phyloP scores from a whole-genome alignment of 805 yeast genomes.

The Schwanniomyces sp. region DNA sequence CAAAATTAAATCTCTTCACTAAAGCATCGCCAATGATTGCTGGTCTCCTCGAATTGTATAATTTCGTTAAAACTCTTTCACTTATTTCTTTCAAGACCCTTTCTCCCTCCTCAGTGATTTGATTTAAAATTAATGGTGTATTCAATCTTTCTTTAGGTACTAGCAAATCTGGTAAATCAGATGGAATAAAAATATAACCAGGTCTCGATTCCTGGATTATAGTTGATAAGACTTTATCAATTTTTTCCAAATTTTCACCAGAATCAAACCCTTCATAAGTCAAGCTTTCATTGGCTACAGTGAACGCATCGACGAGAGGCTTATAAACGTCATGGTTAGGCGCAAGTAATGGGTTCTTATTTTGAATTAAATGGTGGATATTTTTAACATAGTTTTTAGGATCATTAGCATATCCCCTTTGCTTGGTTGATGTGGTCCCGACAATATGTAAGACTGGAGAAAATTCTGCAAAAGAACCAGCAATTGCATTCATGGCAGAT shows the following conservation, averaged over 20 bases:
- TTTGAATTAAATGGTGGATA: constrained; percentile 63
- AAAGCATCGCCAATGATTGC: constrained; percentile 71
- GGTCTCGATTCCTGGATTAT: constrained; percentile 67
- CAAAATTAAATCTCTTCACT: constrained; percentile 58
- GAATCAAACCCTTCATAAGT: constrained; percentile 17
- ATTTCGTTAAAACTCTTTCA: constrained; percentile 41
- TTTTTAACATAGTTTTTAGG: constrained; percentile 17
- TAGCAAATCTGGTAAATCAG: constrained; percentile 54
- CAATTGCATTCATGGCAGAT: constrained; percentile 77
- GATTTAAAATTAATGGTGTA: constrained; percentile 8
- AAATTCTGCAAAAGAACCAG: constrained; percentile 81
- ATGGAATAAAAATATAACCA: constrained; percentile 78
- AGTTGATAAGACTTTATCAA: constrained; percentile 63
- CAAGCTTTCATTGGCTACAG: constrained; percentile 49
- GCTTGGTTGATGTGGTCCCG: constrained; percentile 51
- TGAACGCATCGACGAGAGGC: constrained; percentile 56
- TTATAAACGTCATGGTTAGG: constrained; percentile 72
- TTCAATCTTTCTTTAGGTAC: constrained; percentile 22
- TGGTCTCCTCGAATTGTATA: constrained; percentile 59
- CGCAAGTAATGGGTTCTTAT: constrained; percentile 41
- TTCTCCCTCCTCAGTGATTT: constrained; percentile 4
- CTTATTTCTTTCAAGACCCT: constrained; percentile 20
- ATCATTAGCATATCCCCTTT: constrained; percentile 19
- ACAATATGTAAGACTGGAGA: constrained; percentile 83
- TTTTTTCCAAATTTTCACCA: constrained; percentile 49